Base-by-base conservation (phyloP, 345 rosid genomes). In the Capsella bursapastoris region DNA sequence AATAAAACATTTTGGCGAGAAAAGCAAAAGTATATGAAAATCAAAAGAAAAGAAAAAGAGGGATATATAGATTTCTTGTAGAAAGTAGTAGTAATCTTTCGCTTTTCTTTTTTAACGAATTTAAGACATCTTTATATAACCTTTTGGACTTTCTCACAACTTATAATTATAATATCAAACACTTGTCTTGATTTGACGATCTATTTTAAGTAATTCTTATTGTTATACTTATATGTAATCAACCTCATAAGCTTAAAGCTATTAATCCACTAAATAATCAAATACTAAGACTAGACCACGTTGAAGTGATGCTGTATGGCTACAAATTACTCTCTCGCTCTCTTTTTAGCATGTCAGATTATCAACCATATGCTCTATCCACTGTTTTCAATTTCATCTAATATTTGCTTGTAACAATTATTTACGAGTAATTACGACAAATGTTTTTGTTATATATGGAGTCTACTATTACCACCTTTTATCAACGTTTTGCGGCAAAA, bases 11-110 rank as follows among this genome's bases (percentile, higher is more conserved):
- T 62, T 7, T 13, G 2, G 11, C 5, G 43, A 71, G 51, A 38
- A 62, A 62, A 72, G 68, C 45, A 62, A 72, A 71, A 71, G 44
- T 34, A 15, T 15, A 40, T 61, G 22, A 38, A 38, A 57, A 57
- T 15, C 14, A 57, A 71, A 37, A 15, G 7, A 60, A 49, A 50
- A 50, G 13, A 40, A 51, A 51, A 40, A 29, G 53, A 22, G 15
- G 29, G 53, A 50, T 25, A 8, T 41, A 37, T 62, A 61, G 61
- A 61, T 71, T 50, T 61, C 22, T 50, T 28, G 60, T 10, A 49
- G 22, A 71, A 60, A 71, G 52, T 49, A 18, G 48, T 27, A 8
- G 8, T n/a, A n/a, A n/a, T n/a, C n/a, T n/a, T n/a, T n/a, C n/a
- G n/a, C n/a, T n/a, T n/a, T n/a, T n/a, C n/a, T n/a, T n/a, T n/a